phyloP scores from a whole-genome alignment of 176 grass and related monocot species.

The Elaeis guineensis region DNA sequence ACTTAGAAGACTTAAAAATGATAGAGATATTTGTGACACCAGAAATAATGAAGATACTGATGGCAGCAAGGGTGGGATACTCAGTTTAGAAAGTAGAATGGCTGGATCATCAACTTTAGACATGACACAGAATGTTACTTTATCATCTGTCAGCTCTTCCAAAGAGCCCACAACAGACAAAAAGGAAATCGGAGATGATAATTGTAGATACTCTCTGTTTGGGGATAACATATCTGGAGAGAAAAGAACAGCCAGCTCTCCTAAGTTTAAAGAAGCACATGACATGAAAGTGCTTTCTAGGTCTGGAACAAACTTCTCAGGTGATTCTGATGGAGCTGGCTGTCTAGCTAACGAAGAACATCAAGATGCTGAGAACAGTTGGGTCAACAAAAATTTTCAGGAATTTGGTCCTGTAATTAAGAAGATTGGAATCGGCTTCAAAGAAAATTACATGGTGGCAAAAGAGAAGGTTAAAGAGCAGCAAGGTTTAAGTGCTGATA shows the following conservation, averaged over 20 bases:
- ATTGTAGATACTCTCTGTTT: neutral
- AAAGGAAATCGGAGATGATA: neutral
- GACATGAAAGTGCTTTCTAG: neutral
- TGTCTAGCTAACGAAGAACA: neutral
- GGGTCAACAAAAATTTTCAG: conserved; percentile 17
- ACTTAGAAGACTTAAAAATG: neutral
- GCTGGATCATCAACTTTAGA: neutral
- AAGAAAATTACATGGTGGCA: conserved; percentile 28
- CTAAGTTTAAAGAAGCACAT: neutral
- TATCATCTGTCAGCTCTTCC: conserved; percentile 2
- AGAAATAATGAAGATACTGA: neutral
- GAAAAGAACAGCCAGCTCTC: neutral
- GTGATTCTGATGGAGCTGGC: neutral
- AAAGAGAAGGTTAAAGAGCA: conserved; percentile 20
- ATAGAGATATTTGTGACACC: neutral
- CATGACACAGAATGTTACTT: neutral
- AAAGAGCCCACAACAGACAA: neutral
- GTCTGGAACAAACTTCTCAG: neutral
- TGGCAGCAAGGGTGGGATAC: neutral
- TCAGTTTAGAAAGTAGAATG: neutral
- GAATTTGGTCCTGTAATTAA: conserved; percentile 16
- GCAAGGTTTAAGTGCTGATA: conserved; percentile 6
- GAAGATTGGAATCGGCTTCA: conserved; percentile 18
- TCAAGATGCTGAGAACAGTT: conserved; percentile 10
- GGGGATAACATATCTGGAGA: conserved; percentile 2